A percentile compares a stretch with the other conserved stretches of the same genome.
Conservation (phyloP, 345 rosid species). For the Euclidium syriacum region DNA sequence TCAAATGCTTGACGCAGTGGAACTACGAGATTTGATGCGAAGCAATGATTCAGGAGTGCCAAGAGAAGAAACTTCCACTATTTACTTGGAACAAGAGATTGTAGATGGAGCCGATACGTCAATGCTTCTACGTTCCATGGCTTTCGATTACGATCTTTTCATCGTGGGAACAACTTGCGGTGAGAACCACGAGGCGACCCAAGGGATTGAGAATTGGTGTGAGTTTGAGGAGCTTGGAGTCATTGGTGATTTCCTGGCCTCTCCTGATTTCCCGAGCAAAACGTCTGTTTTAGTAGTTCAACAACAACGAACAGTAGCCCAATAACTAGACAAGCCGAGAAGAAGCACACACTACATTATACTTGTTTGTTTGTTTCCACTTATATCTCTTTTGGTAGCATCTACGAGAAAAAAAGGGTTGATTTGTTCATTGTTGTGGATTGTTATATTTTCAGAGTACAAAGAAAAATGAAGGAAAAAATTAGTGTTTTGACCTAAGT, state of each 20-base stretch:
- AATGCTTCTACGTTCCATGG: constrained; percentile 35
- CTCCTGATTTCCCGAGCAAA: constrained; percentile 36
- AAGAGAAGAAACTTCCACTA: background rate
- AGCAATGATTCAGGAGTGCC: background rate
- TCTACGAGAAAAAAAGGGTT: background rate
- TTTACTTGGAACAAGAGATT: constrained; percentile 31
- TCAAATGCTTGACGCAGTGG: constrained; percentile 26
- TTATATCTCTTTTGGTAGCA: constrained; percentile 7
- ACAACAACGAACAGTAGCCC: constrained; percentile 25
- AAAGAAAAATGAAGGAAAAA: background rate
- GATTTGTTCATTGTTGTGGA: too few species aligned
- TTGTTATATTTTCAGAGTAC: too few species aligned
- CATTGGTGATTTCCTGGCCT: constrained; percentile 53
- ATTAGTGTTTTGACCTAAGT: too few species aligned
- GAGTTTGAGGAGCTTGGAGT: constrained; percentile 61
- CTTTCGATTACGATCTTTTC: constrained; percentile 36
- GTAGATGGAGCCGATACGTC: constrained; percentile 39
- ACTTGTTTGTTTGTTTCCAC: background rate
- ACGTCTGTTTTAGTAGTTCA: constrained; percentile 32
- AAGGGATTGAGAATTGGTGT: constrained; percentile 46
- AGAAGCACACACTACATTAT: background rate
- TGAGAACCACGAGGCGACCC: constrained; percentile 25
- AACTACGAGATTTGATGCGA: constrained; percentile 28
- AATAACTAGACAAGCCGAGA: constrained; percentile 6
- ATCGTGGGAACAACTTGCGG: constrained; percentile 45